Conservation (phyloP, 2,329 filamentous ascomycete species). For the Madurella mycetomatis region DNA sequence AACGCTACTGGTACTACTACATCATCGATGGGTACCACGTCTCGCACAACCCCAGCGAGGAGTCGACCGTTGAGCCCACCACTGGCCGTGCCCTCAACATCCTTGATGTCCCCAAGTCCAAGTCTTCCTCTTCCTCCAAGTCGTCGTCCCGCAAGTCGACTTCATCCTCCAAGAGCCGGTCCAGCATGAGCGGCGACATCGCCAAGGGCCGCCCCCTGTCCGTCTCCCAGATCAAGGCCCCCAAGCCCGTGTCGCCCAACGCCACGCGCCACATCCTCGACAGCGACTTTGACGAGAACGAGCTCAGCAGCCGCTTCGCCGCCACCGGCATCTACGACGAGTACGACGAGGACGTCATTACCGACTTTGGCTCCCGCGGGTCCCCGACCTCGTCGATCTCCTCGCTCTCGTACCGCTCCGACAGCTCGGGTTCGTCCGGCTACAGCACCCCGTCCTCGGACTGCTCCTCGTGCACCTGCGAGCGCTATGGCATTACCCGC, state of each 20-base stretch:
- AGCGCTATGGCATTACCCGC: conserved; percentile 94
- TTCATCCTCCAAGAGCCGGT: conserved; percentile 38
- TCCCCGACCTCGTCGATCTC: conserved; percentile 65
- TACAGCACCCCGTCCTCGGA: conserved; percentile 77
- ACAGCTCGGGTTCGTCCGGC: conserved; percentile 69
- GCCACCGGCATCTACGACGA: conserved; percentile 54
- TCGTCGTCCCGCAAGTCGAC: conserved; percentile 43
- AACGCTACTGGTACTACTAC: conserved; percentile 99
- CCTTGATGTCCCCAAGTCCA: conserved; percentile 76
- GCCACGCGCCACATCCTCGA: conserved; percentile 84
- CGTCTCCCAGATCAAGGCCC: conserved; percentile 82
- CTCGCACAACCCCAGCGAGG: conserved; percentile 88
- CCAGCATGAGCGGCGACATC: conserved; percentile 58
- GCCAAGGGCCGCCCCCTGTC: conserved; percentile 86
- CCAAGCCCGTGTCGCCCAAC: conserved; percentile 83
- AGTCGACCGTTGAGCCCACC: conserved; percentile 89
- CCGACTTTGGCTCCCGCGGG: conserved; percentile 48
- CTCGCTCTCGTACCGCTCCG: conserved; percentile 66
- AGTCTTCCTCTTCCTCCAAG: conserved; percentile 41
- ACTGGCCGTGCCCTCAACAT: conserved; percentile 97
- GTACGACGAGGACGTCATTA: conserved; percentile 50
- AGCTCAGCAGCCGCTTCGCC: conserved; percentile 72
- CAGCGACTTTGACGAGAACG: conserved; percentile 72
- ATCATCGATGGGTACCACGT: conserved; percentile 99
- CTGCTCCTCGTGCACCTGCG: conserved; percentile 80